Evolutionary conservation across 2,329 filamentous ascomycete species (phyloP).

Genomic region (Botryotinia globosa): DNA sequence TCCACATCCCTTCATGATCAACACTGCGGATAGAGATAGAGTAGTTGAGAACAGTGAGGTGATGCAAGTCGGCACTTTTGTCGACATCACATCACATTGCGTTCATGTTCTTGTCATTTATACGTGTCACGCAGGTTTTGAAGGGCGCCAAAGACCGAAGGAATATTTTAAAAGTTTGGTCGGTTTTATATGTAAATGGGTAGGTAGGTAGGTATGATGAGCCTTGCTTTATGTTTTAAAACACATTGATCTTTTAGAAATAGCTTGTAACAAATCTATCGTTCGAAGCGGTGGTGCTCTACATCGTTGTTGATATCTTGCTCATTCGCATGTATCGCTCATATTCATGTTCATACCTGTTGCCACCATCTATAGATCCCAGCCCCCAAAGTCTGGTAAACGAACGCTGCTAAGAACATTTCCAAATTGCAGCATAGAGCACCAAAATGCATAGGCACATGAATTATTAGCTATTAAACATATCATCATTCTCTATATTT

Average conservation of each 20-base stretch:
- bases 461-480: neutral
- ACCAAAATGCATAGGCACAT: neutral
- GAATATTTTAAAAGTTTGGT: neutral
- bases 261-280: neutral
- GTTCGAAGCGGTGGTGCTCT: neutral
- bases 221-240: fast-evolving
- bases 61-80: neutral
- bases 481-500: neutral
- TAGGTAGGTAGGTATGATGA: neutral
- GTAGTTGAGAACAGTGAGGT: too few species aligned
- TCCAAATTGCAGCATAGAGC: neutral
- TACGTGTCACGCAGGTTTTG: neutral
- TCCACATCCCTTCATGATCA: too few species aligned
- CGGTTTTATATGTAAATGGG: fast-evolving
- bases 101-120: neutral
- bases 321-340: neutral
- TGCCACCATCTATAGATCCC: neutral
- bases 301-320: neutral
- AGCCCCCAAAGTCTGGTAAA: neutral
- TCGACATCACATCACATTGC: neutral
- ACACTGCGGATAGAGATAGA: too few species aligned
- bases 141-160: fast-evolving
- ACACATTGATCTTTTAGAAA: fast-evolving
- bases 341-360: neutral
- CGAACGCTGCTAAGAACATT: neutral